phyloP scores from a whole-genome alignment of 2,329 filamentous ascomycete species.

The Pyrenophora seminiperda region DNA sequence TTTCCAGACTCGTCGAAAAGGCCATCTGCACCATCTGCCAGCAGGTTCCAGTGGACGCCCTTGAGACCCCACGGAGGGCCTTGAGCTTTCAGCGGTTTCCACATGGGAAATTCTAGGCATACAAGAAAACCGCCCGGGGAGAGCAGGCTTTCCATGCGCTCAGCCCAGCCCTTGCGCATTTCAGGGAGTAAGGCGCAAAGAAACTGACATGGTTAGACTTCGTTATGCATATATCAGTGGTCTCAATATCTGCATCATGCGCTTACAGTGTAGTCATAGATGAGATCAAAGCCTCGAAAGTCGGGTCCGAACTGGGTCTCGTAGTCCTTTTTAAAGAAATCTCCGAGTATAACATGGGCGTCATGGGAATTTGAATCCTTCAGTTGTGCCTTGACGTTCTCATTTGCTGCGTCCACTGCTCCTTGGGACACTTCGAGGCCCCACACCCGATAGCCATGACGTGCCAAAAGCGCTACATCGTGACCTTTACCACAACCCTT shows the following conservation, averaged over 20 bases:
- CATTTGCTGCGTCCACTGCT: conserved; percentile 40
- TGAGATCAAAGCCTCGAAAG: conserved; percentile 57
- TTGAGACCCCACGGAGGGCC: conserved; percentile 76
- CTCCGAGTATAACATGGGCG: conserved; percentile 62
- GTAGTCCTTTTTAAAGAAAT: conserved; percentile 68
- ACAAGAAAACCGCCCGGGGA: conserved; percentile 58
- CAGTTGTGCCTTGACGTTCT: conserved; percentile 19
- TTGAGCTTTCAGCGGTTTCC: conserved; percentile 64
- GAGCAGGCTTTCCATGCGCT: conserved; percentile 60
- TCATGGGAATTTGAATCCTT: conserved; percentile 1
- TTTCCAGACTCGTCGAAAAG: conserved; percentile 17
- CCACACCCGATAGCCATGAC: conserved; percentile 74
- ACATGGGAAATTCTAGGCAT: conserved; percentile 75
- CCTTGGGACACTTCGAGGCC: conserved; percentile 69
- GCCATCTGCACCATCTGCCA: conserved; percentile 18
- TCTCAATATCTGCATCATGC: not conserved
- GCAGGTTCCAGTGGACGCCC: conserved; percentile 34
- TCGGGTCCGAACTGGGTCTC: conserved; percentile 44
- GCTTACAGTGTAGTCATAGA: conserved; percentile 64
- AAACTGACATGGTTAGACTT: conserved; percentile 50
- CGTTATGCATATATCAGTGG: not conserved
- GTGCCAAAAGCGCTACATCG: conserved; percentile 74
- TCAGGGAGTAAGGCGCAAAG: conserved; percentile 62
- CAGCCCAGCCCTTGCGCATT: conserved; percentile 60
- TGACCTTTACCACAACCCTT: conserved; percentile 75